Percentiles rank a stretch among this genome's conserved stretches.
phyloP scores from a whole-genome alignment of 192 early-diverging fungal genomes.

The Backusella mclennaniae region DNA sequence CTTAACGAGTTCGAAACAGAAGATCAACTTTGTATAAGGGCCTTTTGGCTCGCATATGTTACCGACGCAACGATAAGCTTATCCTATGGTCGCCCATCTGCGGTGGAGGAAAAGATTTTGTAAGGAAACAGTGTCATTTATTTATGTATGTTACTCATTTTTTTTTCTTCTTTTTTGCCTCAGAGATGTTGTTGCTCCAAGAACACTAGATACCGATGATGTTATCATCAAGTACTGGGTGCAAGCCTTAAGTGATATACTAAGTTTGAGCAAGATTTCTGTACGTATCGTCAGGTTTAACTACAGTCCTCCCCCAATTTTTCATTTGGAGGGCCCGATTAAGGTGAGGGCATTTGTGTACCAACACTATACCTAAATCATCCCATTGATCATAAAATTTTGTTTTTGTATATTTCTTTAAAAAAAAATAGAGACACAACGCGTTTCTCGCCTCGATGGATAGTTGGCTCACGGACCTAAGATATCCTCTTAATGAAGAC shows the following conservation, averaged over 20 bases:
- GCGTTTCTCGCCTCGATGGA: not conserved
- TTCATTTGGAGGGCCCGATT: not conserved
- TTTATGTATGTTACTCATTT: too few species aligned
- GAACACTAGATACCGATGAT: not conserved
- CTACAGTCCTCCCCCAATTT: not conserved
- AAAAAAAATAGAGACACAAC: not conserved
- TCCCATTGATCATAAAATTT: not conserved
- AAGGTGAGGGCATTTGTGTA: not conserved
- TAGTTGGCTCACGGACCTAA: not conserved
- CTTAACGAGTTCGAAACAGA: not conserved
- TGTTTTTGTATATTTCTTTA: not conserved
- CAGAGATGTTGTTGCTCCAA: not conserved
- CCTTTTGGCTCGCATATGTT: conserved; percentile 71
- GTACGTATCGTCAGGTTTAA: not conserved
- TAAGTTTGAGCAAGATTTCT: not conserved
- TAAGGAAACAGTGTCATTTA: not conserved
- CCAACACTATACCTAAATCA: not conserved
- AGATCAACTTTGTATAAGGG: conserved; percentile 53
- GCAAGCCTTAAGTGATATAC: not conserved
- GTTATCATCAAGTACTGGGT: not conserved
- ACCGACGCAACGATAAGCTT: conserved; percentile 64
- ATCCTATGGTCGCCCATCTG: conserved; percentile 55
- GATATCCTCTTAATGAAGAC: not conserved
- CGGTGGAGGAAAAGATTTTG: conserved; percentile 42
- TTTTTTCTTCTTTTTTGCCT: not conserved